Base-by-base conservation (phyloP, 176 grass and related monocot species). In the Olyra latifolia region DNA sequence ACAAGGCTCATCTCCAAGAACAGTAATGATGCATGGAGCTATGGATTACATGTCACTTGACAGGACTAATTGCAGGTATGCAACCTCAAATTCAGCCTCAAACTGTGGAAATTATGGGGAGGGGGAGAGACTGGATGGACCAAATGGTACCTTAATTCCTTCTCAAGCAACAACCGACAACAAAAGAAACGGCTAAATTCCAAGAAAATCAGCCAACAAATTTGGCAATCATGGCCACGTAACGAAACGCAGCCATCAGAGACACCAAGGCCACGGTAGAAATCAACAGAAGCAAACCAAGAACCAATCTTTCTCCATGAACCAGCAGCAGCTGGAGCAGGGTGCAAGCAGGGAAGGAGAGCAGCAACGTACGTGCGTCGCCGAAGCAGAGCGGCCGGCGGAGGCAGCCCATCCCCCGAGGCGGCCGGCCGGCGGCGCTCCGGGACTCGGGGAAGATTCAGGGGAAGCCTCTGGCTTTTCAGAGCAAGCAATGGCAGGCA, bases 331-430 rank as follows among this genome's bases (percentile, higher is more conserved):
- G 67, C 11, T 40, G 10, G 42, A 35, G 16, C 11, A 14, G 22
- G 8, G 17, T 16, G 20, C 6, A 35, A 2, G 4, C 28, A 19
- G 15, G 6, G 0, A 63, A 20, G 0, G 38, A 3, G 3, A 16
- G 15, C 3, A 22, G 32, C 32, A 35, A 45, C 81, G 44, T 84
- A 89, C 82, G 77, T 10, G 55, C 45, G 77, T 80, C 67, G 75
- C 80, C 48, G 68, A 77, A 50, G 82, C 82, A 59, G 82, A 83
- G 56, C 59, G 10, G 80, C n/a, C 62, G 82, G 62, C 57, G 70
- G 62, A 57, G 77, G 63, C 76, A 62, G 16, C 56, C 82, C 82
- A 80, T 81, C 27, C 11, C 4, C 27, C 7, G 35, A 53, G 65
- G 11, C 50, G 16, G 8, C 53, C 13, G 30, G 14, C 39, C 74